Base-by-base conservation (phyloP, 179 eudicot species). In the Camellia oleifera region DNA sequence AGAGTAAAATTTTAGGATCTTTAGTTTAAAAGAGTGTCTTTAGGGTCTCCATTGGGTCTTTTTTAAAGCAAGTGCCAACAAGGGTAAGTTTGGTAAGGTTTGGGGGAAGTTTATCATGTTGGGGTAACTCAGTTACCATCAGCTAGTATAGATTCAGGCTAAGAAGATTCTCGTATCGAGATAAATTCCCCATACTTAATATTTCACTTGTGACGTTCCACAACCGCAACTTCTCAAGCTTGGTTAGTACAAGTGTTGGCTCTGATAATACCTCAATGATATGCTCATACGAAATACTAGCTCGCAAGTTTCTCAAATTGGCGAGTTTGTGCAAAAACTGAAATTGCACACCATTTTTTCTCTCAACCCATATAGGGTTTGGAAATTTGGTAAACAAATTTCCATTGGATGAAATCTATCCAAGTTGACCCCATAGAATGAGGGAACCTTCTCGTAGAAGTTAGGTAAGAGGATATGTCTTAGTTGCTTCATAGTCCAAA, bases 381-480 rank as follows among this genome's bases (percentile, higher is more conserved):
- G 78, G 7, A 74, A 18, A 5, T 72, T 65, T 32, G 63, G 53
- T 23, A 74, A 65, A 74, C 10, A 74, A 26, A n/a, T 62, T 44
- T 74, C 73, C 20, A 62, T 13, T 13, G 20, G 48, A 72, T 17
- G 26, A 4, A 7, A 6, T 23, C 14, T 15, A 17, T 76, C 14
- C 57, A 8, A 7, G 11, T 23, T 60, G 20, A 2, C 32, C 15
- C 44, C 69, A 23, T 2, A 1, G 14, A 10, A 20, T 23, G 11
- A 1, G 44, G 15, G 0, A 64, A 44, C 44, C 20, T 26, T 6
- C 17, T 26, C 32, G 32, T 3, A 26, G 0, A 20, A 13, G 0
- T 5, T 3, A 17, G 64, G 44, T 23, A 76, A 23, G 58, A n/a
- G 69, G 14, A 76, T 15, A 20, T 62, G 79, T 2, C 79, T 62